phyloP scores from a whole-genome alignment of 2,329 filamentous ascomycete genomes.

The Colletotrichum sp. region DNA sequence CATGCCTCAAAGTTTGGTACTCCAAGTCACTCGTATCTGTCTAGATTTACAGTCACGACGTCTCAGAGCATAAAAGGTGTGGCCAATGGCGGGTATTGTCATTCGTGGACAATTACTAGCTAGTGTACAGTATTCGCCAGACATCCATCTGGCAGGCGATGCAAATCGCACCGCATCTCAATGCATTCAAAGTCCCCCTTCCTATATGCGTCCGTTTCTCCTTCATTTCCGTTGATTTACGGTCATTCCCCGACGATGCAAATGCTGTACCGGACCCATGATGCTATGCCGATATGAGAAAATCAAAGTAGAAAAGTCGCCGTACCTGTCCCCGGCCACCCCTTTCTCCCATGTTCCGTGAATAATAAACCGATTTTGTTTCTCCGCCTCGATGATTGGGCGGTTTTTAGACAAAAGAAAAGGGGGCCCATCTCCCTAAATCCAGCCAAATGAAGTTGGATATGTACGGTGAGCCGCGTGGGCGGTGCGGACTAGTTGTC shows the following conservation, averaged over 20 bases:
- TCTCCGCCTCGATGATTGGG: not conserved
- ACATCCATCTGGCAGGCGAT: not conserved
- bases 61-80: not conserved
- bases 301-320: not conserved
- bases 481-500: constrained; percentile 38
- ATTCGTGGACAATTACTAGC: not conserved
- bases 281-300: constrained; percentile 11
- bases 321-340: not conserved
- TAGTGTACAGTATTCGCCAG: constrained; percentile 1
- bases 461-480: not conserved
- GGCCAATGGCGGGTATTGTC: not conserved
- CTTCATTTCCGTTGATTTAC: not conserved
- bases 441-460: not conserved
- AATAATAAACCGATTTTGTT: not conserved
- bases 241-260: constrained; percentile 1
- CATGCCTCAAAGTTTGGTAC: not conserved
- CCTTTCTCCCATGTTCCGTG: not conserved
- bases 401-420: not conserved
- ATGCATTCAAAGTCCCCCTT: not conserved
- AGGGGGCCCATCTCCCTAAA: not conserved
- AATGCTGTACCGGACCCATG: not conserved
- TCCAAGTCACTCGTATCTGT: not conserved
- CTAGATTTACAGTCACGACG: not conserved
- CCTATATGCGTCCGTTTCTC: not conserved
- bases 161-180: not conserved